Evolutionary conservation across 1,139 yeast species (phyloP).

Genomic region (Hyphopichia wangnamkhiaoensis): DNA sequence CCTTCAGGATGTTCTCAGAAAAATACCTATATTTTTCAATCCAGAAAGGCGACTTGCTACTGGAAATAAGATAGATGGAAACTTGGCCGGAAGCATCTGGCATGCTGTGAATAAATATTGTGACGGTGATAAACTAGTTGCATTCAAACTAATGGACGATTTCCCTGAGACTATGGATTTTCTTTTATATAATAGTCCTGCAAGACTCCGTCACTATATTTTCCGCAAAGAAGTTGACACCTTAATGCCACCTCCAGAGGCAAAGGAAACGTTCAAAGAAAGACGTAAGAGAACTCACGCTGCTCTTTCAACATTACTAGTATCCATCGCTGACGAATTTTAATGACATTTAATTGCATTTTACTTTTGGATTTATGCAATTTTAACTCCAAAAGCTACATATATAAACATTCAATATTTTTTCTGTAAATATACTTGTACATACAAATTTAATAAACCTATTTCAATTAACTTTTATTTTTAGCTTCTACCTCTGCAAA

Average conservation of each 20-base stretch:
- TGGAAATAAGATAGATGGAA: constrained; percentile 20
- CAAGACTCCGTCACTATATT: constrained; percentile 16
- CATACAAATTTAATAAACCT: neutral
- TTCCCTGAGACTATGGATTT: constrained; percentile 38
- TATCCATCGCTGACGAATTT: neutral
- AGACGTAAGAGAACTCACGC: constrained; percentile 21
- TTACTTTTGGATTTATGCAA: no score
- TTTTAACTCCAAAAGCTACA: no score
- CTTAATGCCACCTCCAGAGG: constrained; percentile 21
- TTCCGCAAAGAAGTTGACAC: constrained; percentile 28
- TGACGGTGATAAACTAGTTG: constrained; percentile 15
- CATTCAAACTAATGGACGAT: constrained; percentile 29
- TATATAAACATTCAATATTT: neutral
- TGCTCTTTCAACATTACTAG: constrained; percentile 7
- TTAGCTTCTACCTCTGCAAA: constrained; percentile 27
- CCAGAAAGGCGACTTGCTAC: constrained; percentile 25
- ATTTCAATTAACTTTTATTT: neutral
- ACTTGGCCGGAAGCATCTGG: constrained; percentile 17
- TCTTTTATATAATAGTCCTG: constrained; percentile 20
- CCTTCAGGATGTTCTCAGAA: neutral
- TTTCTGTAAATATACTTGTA: constrained; percentile 4
- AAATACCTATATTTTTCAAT: constrained; percentile 4
- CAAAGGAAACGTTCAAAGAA: constrained; percentile 18
- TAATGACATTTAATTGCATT: neutral
- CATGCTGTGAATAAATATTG: constrained; percentile 17